A percentile compares a stretch with the other conserved stretches of the same genome.
These are phyloP conservation scores for Boletellus ananiceps DNA, from an alignment of 768 basidiomycete genomes.

Conservation along the genomic window DNA sequence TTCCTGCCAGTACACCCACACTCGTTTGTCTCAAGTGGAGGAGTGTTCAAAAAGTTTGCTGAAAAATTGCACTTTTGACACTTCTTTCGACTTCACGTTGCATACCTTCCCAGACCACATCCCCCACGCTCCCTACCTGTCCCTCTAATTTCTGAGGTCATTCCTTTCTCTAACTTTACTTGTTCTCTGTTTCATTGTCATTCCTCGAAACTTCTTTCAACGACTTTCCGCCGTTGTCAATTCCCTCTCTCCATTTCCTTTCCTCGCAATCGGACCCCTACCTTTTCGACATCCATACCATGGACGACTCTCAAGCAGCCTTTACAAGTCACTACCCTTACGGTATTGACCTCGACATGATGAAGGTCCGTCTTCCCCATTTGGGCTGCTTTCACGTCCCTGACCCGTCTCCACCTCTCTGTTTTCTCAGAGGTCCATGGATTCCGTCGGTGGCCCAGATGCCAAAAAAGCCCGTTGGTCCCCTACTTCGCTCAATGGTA, in stretches of 20 bases:
- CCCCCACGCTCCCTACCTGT: conserved; percentile 44
- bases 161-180: conserved; percentile 55
- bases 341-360: conserved; percentile 85
- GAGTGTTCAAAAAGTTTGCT: conserved; percentile 26
- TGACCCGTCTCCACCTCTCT: neutral
- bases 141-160: conserved; percentile 32
- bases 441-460: conserved; percentile 75
- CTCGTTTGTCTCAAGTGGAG: conserved; percentile 27
- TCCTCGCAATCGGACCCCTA: conserved; percentile 19
- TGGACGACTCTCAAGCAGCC: conserved; percentile 74
- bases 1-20: conserved; percentile 26
- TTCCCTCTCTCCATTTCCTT: conserved; percentile 42
- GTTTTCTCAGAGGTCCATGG: conserved; percentile 71
- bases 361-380: conserved; percentile 57
- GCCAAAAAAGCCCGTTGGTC: conserved; percentile 91
- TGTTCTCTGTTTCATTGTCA: conserved; percentile 44
- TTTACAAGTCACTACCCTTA: conserved; percentile 71
- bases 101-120: conserved; percentile 29
- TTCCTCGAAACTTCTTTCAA: conserved; percentile 32
- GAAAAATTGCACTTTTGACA: conserved; percentile 28
- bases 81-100: conserved; percentile 19
- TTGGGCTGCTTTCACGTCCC: neutral
- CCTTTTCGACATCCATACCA: conserved; percentile 32
- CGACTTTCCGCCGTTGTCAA: conserved; percentile 47
- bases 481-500: conserved; percentile 48